Evolutionary conservation across 371 early-diverging fungal species (phyloP).

Genomic region (Lichtheimia corymbifera): DNA sequence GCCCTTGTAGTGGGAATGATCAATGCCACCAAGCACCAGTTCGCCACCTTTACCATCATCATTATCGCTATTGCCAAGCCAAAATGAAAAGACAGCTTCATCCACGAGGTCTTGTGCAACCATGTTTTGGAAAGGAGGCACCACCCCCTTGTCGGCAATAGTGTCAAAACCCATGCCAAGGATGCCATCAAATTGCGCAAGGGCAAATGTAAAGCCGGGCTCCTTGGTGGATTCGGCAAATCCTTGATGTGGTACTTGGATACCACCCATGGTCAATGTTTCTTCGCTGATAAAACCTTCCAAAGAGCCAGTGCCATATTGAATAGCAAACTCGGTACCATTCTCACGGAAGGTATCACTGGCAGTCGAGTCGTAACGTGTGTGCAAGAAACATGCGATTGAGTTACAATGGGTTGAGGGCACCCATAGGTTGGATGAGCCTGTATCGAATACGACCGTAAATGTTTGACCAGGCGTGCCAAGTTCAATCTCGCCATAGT

Average conservation of each 20-base stretch:
- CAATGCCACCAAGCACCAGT: slow-evolving; percentile 82
- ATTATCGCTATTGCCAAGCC: slow-evolving; percentile 57
- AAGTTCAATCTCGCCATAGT: slow-evolving; percentile 81
- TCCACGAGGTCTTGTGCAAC: slow-evolving; percentile 73
- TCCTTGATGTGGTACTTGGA: slow-evolving; percentile 61
- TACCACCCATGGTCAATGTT: slow-evolving; percentile 71
- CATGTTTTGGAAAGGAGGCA: slow-evolving; percentile 94
- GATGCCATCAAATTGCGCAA: slow-evolving; percentile 93
- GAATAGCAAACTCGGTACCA: slow-evolving; percentile 90
- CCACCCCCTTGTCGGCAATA: slow-evolving; percentile 82
- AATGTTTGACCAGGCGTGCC: slow-evolving; percentile 92
- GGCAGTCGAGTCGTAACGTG: slow-evolving; percentile 75
- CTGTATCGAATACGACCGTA: slow-evolving; percentile 95
- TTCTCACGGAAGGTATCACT: slow-evolving; percentile 75
- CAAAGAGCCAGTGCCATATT: slow-evolving; percentile 89
- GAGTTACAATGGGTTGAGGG: slow-evolving; percentile 92
- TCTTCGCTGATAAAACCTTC: slow-evolving; percentile 91
- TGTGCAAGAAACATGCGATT: slow-evolving; percentile 92
- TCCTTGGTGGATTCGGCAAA: slow-evolving; percentile 93
- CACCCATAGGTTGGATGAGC: slow-evolving; percentile 95
- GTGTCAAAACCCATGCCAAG: slow-evolving; percentile 88
- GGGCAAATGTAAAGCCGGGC: slow-evolving; percentile 84
- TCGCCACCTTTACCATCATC: slow-evolving; percentile 70
- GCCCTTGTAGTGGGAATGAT: slow-evolving; percentile 70
- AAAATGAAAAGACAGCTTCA: slow-evolving; percentile 83